Conservation (phyloP, 495 filamentous ascomycete genomes). For the Xylaria scruposa region DNA sequence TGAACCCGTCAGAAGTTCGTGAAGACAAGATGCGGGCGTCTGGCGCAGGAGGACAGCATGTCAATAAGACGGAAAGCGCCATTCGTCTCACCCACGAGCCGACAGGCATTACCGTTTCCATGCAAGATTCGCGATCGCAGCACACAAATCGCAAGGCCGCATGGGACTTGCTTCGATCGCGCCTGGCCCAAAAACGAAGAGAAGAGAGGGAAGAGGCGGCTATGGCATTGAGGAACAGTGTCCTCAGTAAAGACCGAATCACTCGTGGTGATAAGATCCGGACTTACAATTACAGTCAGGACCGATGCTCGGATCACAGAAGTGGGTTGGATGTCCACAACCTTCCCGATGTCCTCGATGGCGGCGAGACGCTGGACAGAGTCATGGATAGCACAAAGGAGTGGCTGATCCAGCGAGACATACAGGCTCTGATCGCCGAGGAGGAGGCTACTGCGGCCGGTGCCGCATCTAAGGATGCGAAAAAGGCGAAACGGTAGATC, state of each 20-base stretch:
- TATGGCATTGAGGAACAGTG: conserved; percentile 71
- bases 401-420: conserved; percentile 81
- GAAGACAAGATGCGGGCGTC: conserved; percentile 89
- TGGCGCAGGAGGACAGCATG: conserved; percentile 94
- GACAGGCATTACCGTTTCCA: conserved; percentile 81
- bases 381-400: conserved; percentile 80
- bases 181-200: conserved; percentile 78
- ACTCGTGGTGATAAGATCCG: conserved; percentile 91
- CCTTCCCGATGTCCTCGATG: conserved; percentile 78
- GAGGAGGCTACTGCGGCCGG: conserved; percentile 48
- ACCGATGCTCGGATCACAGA: conserved; percentile 92
- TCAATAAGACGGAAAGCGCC: conserved; percentile 97
- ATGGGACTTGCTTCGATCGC: conserved; percentile 83
- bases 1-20: conserved; percentile 84
- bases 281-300: conserved; percentile 95
- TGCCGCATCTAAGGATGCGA: conserved; percentile 29
- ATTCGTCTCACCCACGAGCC: conserved; percentile 93
- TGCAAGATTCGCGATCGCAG: conserved; percentile 94
- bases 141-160: conserved; percentile 84
- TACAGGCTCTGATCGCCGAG: conserved; percentile 67
- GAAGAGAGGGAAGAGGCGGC: conserved; percentile 88
- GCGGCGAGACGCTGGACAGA: conserved; percentile 72
- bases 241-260: conserved; percentile 78
- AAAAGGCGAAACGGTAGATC: conserved; percentile 43
- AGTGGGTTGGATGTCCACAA: conserved; percentile 83